Evolutionary conservation across 495 filamentous ascomycete genomes (phyloP).

Genomic region (Sporormia fimetaria): DNA sequence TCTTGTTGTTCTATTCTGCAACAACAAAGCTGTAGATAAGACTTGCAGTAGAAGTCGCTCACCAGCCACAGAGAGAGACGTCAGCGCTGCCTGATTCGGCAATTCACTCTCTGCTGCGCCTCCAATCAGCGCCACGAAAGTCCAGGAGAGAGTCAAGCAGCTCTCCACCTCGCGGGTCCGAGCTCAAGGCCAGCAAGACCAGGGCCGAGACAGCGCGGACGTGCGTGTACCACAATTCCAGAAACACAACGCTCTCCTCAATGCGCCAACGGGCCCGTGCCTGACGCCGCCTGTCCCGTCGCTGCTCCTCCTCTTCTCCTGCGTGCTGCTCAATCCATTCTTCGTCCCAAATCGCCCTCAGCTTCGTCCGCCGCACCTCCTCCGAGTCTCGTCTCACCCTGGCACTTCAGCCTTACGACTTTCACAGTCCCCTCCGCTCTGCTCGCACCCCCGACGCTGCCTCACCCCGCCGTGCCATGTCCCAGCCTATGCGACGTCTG

Average conservation of each 20-base stretch:
- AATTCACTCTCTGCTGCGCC: too few relatives aligned
- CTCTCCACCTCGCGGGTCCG: too few relatives aligned
- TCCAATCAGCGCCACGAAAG: too few relatives aligned
- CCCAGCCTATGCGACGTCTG: slow-evolving; percentile 16
- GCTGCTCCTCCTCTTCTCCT: background rate
- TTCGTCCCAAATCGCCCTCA: background rate
- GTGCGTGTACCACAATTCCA: background rate
- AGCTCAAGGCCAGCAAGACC: too few relatives aligned
- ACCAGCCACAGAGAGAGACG: too few relatives aligned
- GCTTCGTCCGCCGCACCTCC: slow-evolving; percentile 1
- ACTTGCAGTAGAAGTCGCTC: too few relatives aligned
- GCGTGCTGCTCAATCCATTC: background rate
- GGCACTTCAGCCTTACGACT: slow-evolving; percentile 20
- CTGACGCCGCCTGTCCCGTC: background rate
- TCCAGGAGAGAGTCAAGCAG: too few relatives aligned
- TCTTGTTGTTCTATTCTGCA: too few relatives aligned
- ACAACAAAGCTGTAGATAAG: too few relatives aligned
- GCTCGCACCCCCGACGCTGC: slow-evolving; percentile 7
- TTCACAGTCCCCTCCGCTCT: slow-evolving; percentile 9
- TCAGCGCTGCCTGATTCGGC: too few relatives aligned
- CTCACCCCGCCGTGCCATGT: slow-evolving; percentile 22
- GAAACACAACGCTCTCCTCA: background rate
- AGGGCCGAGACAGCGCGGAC: too few relatives aligned
- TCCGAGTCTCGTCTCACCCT: background rate
- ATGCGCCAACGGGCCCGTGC: background rate